Evolutionary conservation across 306 rosid genomes (phyloP).

Genomic region (Bauhinia variegata): DNA sequence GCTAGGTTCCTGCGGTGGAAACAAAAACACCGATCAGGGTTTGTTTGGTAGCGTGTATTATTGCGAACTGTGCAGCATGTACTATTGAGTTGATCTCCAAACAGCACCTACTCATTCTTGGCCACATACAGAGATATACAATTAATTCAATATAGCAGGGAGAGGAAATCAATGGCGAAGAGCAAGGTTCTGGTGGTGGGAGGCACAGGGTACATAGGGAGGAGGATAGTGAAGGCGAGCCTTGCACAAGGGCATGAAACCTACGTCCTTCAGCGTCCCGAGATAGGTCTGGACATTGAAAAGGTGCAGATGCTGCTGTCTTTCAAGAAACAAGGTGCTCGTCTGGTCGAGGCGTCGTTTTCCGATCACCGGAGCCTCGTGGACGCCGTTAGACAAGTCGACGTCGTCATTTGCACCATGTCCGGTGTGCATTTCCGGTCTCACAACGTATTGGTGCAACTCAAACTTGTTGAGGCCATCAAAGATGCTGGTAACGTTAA

Average conservation of each 20-base stretch:
- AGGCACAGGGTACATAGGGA: constrained; percentile 77
- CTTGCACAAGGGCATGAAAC: constrained; percentile 68
- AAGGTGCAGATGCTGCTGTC: constrained; percentile 67
- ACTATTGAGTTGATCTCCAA: no score
- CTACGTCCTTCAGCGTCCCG: constrained; percentile 67
- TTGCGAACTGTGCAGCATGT: no score
- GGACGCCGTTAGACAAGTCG: constrained; percentile 63
- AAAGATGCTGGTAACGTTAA: constrained; percentile 75
- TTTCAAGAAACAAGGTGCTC: constrained; percentile 76
- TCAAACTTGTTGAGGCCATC: constrained; percentile 81
- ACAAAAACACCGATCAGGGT: no score
- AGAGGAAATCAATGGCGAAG: constrained; percentile 48
- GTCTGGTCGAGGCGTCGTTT: constrained; percentile 65
- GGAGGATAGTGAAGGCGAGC: constrained; percentile 76
- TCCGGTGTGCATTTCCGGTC: constrained; percentile 81
- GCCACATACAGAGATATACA: no score
- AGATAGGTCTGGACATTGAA: constrained; percentile 69
- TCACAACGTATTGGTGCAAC: constrained; percentile 67
- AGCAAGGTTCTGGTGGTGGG: constrained; percentile 87
- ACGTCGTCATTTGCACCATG: constrained; percentile 78
- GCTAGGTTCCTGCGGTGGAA: no score
- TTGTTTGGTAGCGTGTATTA: no score
- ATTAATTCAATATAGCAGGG: no score
- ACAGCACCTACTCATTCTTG: no score
- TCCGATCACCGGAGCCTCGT: constrained; percentile 71